Conservation (phyloP, 2,329 filamentous ascomycete genomes). For the Drechslerella stenobrocha region DNA sequence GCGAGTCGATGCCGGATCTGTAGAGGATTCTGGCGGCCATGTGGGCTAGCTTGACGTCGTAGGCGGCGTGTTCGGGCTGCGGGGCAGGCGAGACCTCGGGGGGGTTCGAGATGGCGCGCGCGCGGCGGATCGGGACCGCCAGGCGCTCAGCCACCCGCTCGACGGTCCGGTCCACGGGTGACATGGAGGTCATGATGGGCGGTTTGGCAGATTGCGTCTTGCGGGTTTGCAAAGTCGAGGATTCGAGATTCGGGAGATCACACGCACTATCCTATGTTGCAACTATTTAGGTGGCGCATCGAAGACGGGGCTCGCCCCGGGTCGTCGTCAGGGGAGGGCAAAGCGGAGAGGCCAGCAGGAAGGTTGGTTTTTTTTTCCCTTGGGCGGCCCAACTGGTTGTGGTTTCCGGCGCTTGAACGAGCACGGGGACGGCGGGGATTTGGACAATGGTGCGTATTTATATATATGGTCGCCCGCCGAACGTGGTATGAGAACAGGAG, state of each 20-base stretch:
- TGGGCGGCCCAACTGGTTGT: too few relatives aligned
- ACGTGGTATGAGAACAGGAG: too few relatives aligned
- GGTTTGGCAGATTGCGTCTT: background rate
- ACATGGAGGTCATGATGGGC: slow-evolving; percentile 9
- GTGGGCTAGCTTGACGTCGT: slow-evolving; percentile 59
- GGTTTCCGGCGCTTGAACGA: too few relatives aligned
- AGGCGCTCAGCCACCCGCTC: slow-evolving; percentile 46
- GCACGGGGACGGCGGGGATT: too few relatives aligned
- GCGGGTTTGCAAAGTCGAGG: too few relatives aligned
- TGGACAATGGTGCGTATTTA: too few relatives aligned
- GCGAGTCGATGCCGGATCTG: slow-evolving; percentile 59
- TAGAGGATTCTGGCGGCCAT: slow-evolving; percentile 62
- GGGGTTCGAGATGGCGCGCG: slow-evolving; percentile 47
- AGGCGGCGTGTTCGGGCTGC: slow-evolving; percentile 57
- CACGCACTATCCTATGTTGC: background rate
- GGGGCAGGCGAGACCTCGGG: slow-evolving; percentile 54
- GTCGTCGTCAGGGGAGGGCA: too few relatives aligned
- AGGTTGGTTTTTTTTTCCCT: too few relatives aligned
- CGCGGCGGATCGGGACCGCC: slow-evolving; percentile 42
- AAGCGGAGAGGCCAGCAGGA: too few relatives aligned
- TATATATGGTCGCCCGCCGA: too few relatives aligned
- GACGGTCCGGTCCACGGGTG: slow-evolving; percentile 46
- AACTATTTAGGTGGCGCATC: too few relatives aligned
- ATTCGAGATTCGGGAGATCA: background rate
- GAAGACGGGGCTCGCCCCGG: too few relatives aligned